These are phyloP conservation scores for Colletotrichum spinosum DNA, from an alignment of 2,329 filamentous ascomycete genomes.

Conservation along the genomic window DNA sequence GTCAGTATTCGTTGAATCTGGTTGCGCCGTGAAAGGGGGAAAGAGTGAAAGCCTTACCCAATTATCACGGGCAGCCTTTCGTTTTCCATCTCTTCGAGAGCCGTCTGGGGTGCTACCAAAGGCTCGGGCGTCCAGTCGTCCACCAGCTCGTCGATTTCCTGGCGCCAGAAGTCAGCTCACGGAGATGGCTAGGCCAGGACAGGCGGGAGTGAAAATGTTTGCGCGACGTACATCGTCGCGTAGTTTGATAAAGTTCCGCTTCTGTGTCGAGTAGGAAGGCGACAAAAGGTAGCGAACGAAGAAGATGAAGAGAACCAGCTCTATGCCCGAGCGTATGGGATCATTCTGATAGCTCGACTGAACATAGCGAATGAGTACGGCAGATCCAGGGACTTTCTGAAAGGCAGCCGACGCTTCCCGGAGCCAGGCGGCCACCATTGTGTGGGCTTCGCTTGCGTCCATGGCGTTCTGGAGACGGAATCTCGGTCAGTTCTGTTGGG, in stretches of 20 bases:
- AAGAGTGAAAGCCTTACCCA: conserved; percentile 68
- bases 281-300: conserved; percentile 93
- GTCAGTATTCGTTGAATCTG: neutral
- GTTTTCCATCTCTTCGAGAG: conserved; percentile 82
- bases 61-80: conserved; percentile 90
- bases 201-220: neutral
- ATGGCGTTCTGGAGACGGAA: conserved; percentile 50
- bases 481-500: no score
- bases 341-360: conserved; percentile 98
- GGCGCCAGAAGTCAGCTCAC: conserved; percentile 42
- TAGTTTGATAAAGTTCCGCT: conserved; percentile 88
- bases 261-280: conserved; percentile 91
- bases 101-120: conserved; percentile 78
- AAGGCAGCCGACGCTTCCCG: conserved; percentile 73
- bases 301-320: conserved; percentile 93
- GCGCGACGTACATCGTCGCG: conserved; percentile 74
- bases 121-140: conserved; percentile 98
- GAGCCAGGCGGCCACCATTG: conserved; percentile 63
- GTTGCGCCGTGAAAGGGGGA: neutral
- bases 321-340: conserved; percentile 91
- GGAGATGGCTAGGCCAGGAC: neutral
- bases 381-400: conserved; percentile 92
- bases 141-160: conserved; percentile 95
- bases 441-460: conserved; percentile 73
- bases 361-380: conserved; percentile 94